phyloP scores from a whole-genome alignment of 2,329 filamentous ascomycete genomes.

The Xylaria sp. region DNA sequence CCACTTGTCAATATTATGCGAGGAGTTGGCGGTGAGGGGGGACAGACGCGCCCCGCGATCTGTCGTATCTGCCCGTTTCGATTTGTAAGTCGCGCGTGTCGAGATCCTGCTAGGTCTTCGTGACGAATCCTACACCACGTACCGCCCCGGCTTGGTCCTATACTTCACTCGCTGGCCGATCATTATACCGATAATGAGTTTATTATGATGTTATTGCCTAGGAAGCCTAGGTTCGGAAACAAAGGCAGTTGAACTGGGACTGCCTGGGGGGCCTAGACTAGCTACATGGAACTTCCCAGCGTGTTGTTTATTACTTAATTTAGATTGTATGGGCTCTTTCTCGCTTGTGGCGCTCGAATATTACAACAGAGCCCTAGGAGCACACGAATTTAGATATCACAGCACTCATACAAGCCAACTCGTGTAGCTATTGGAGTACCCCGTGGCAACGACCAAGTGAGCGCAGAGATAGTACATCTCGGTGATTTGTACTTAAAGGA shows the following conservation, averaged over 20 bases:
- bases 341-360: not conserved
- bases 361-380: not conserved
- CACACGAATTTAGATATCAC: not conserved
- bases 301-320: no score
- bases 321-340: not conserved
- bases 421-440: not conserved
- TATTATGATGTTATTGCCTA: not conserved
- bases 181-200: conserved; percentile 13
- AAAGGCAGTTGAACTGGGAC: not conserved
- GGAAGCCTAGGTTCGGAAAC: not conserved
- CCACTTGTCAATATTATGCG: conserved; percentile 23
- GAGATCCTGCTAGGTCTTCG: conserved; percentile 10
- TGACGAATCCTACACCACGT: conserved; percentile 1
- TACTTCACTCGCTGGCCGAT: conserved; percentile 16
- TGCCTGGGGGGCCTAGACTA: not conserved
- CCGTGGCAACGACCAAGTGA: not conserved
- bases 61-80: conserved; percentile 2
- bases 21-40: conserved; percentile 19
- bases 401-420: not conserved
- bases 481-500: conserved; percentile 6
- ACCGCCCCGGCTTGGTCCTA: conserved; percentile 2
- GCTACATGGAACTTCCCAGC: not conserved
- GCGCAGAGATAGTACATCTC: conserved; percentile 16
- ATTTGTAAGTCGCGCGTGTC: conserved; percentile 22
- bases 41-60: conserved; percentile 4